Conservation (phyloP, 2,329 filamentous ascomycete species). For the Podosphaera leucotricha region DNA sequence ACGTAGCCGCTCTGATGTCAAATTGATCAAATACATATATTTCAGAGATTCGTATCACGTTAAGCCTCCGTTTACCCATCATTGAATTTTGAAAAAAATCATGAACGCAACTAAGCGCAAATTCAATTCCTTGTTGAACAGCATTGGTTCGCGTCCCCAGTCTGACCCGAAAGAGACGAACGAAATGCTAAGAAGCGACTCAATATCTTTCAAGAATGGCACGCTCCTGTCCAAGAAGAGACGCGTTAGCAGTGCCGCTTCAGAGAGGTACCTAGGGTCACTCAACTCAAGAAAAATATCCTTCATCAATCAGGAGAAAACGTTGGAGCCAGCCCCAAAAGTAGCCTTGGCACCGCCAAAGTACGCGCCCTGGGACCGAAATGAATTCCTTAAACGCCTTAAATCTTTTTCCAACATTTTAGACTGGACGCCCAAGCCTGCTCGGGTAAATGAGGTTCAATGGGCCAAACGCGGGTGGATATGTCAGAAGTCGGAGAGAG, state of each 20-base stretch:
- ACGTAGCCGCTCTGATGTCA: too few relatives aligned
- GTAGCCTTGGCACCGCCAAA: constrained; percentile 26
- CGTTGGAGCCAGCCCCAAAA: background rate
- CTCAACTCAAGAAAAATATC: background rate
- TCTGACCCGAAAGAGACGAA: constrained; percentile 20
- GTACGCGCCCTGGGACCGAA: constrained; percentile 70
- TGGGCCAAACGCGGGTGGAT: constrained; percentile 91
- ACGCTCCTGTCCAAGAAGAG: constrained; percentile 13
- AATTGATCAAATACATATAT: too few relatives aligned
- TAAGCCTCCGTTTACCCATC: too few relatives aligned
- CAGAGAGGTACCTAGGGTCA: background rate
- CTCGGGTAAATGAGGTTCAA: constrained; percentile 64
- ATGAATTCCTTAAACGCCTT: constrained; percentile 56
- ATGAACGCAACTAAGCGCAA: constrained; percentile 69
- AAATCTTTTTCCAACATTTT: constrained; percentile 80
- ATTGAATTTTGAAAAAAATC: constrained; percentile 4
- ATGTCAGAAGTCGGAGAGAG: constrained; percentile 61
- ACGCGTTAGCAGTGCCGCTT: constrained; percentile 8
- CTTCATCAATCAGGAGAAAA: background rate
- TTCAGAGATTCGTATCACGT: too few relatives aligned
- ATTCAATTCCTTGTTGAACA: constrained; percentile 53
- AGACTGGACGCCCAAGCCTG: constrained; percentile 81
- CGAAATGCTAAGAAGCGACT: constrained; percentile 17
- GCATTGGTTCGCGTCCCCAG: constrained; percentile 27
- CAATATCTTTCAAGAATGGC: constrained; percentile 7